Evolutionary conservation across 2,329 filamentous ascomycete genomes (phyloP).

Genomic region (Fusarium virguliforme): DNA sequence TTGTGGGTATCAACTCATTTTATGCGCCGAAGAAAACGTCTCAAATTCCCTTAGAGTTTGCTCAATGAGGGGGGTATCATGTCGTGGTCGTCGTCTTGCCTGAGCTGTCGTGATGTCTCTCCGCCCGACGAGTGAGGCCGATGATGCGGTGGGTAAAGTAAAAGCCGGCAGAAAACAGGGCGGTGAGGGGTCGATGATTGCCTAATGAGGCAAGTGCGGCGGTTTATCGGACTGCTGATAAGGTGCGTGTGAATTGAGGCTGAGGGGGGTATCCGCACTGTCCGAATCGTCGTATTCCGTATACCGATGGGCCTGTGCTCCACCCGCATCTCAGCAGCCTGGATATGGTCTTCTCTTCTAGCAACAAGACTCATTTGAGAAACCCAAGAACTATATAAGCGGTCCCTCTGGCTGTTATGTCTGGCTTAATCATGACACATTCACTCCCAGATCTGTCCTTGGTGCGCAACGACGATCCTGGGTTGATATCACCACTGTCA

Average conservation of each 20-base stretch:
- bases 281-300: slow-evolving; percentile 15
- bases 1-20: slow-evolving; percentile 37
- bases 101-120: slow-evolving; percentile 37
- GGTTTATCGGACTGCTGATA: slow-evolving; percentile 23
- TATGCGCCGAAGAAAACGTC: slow-evolving; percentile 30
- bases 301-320: slow-evolving; percentile 2
- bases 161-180: slow-evolving; percentile 45
- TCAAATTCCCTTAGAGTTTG: slow-evolving; percentile 16
- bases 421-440: not conserved
- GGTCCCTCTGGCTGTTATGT: not conserved
- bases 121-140: slow-evolving; percentile 25
- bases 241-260: slow-evolving; percentile 32
- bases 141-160: slow-evolving; percentile 24
- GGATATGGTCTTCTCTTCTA: not conserved
- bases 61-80: slow-evolving; percentile 45
- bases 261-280: not conserved
- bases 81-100: slow-evolving; percentile 23
- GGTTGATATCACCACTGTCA: not conserved
- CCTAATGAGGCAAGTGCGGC: slow-evolving; percentile 21
- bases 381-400: not conserved
- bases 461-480: not conserved
- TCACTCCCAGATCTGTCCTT: not conserved
- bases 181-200: slow-evolving; percentile 36
- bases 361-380: not conserved
- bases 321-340: not conserved